These are phyloP conservation scores for Pichia sp. DNA, from an alignment of 1,139 yeast species.

Conservation along the genomic window DNA sequence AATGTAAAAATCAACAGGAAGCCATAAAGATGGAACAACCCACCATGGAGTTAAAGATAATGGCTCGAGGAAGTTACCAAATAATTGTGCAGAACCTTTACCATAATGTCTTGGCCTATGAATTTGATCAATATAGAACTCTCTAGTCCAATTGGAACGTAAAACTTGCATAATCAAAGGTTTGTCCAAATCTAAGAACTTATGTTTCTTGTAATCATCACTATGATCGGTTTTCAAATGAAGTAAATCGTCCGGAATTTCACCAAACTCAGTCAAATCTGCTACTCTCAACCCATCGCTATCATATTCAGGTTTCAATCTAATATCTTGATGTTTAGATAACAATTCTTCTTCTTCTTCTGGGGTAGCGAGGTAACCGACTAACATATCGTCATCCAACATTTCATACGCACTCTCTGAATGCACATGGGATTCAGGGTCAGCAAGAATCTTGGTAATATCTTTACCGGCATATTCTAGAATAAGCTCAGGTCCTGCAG, in stretches of 20 bases:
- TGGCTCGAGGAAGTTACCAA: constrained; percentile 71
- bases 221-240: constrained; percentile 71
- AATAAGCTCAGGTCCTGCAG: constrained; percentile 77
- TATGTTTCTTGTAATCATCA: constrained; percentile 66
- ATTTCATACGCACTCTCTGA: constrained; percentile 85
- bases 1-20: constrained; percentile 63
- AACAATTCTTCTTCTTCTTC: constrained; percentile 53
- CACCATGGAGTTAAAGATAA: constrained; percentile 66
- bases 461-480: constrained; percentile 79
- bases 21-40: constrained; percentile 83
- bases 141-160: constrained; percentile 66
- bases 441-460: constrained; percentile 72
- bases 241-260: constrained; percentile 65
- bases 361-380: constrained; percentile 55
- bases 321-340: constrained; percentile 26
- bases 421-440: constrained; percentile 61
- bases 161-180: constrained; percentile 79
- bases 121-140: constrained; percentile 88
- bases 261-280: constrained; percentile 50
- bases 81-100: constrained; percentile 83
- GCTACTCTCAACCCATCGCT: constrained; percentile 24
- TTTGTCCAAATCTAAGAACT: constrained; percentile 75
- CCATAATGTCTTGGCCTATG: constrained; percentile 95
- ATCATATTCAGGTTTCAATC: constrained; percentile 20
- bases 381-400: constrained; percentile 65